Evolutionary conservation across 1,284 basidiomycete species (phyloP), one percentile per base, ranked within the genome.

Genomic region (Polyporus tsugae): DNA sequence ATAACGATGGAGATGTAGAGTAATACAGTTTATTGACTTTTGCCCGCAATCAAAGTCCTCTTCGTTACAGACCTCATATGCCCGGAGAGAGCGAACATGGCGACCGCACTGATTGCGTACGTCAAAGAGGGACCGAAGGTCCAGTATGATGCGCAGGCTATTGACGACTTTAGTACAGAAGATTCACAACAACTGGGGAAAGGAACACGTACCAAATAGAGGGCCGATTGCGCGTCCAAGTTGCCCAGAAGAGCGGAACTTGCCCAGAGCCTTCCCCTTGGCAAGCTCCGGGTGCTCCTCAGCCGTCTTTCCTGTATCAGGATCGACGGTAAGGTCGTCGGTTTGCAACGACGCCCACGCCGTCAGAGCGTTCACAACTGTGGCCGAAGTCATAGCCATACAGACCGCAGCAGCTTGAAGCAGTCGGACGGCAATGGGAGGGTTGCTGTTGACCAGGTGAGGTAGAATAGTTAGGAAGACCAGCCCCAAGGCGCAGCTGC

Each of bases 151-250:
- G 87, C 91, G 77, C 93, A 95, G 7, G 93, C 93, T 94, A 74
- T 22, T 55, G 19, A 72, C 46, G 74, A 64, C 22, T 39, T 58
- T 6, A 35, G 36, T 57, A 22, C 15, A 41, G 5, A 10, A 39
- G 64, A 59, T 57, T 64, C 38, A 60, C n/a, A 25, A 49, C n/a
- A 69, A 65, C 25, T 39, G 25, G 10, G 62, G n/a, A 59, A 53
- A 41, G 57, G 22, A 69, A 22, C 55, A 83, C 85, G 73, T 80
- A 89, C 94, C 95, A 25, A 97, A 82, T 6, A 97, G 78, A 6
- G 96, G 96, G 0, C 96, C 96, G 55, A 97, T 84, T 5, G 96
- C 96, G 67, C 96, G 87, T 4, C 96, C 96, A 53, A 97, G 85
- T 78, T 97, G 96, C 35, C 96, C 96, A 42, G 90, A 88, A 10